Evolutionary conservation across 768 basidiomycete species (phyloP).

Genomic region (Leccinum disarticulatum): DNA sequence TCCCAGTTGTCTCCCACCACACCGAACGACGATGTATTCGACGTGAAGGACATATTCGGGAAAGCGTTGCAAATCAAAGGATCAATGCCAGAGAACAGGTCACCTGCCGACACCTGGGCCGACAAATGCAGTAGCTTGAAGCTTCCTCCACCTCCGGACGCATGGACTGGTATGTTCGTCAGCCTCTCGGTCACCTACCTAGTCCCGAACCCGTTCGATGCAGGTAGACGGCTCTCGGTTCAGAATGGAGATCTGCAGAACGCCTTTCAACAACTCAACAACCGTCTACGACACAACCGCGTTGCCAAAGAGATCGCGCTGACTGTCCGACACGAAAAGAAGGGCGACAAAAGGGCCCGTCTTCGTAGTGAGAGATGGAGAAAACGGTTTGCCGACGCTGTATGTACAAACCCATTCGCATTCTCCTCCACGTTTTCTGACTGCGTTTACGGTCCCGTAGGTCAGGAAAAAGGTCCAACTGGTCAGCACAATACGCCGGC

Average conservation of each 20-base stretch:
- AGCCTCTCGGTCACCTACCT: not conserved
- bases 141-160: conserved; percentile 41
- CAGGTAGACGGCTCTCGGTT: conserved; percentile 65
- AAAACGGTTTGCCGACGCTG: conserved; percentile 77
- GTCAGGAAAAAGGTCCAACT: conserved; percentile 82
- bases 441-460: conserved; percentile 39
- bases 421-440: conserved; percentile 14
- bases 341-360: conserved; percentile 74
- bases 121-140: conserved; percentile 21
- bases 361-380: conserved; percentile 77
- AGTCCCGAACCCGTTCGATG: conserved; percentile 7
- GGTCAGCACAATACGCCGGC: conserved; percentile 73
- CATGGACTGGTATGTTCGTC: conserved; percentile 50
- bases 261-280: conserved; percentile 51
- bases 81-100: conserved; percentile 11
- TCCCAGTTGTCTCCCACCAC: conserved; percentile 12
- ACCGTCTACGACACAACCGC: conserved; percentile 53
- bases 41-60: conserved; percentile 14
- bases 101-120: conserved; percentile 40
- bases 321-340: conserved; percentile 74
- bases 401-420: conserved; percentile 32
- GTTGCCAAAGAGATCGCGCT: conserved; percentile 50
- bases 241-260: conserved; percentile 40
- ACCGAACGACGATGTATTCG: conserved; percentile 1
- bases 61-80: conserved; percentile 19